A percentile compares a stretch with the other conserved stretches of the same genome.
Conservation (phyloP, 169 alveolate species). For the Eimeria necatrix region DNA sequence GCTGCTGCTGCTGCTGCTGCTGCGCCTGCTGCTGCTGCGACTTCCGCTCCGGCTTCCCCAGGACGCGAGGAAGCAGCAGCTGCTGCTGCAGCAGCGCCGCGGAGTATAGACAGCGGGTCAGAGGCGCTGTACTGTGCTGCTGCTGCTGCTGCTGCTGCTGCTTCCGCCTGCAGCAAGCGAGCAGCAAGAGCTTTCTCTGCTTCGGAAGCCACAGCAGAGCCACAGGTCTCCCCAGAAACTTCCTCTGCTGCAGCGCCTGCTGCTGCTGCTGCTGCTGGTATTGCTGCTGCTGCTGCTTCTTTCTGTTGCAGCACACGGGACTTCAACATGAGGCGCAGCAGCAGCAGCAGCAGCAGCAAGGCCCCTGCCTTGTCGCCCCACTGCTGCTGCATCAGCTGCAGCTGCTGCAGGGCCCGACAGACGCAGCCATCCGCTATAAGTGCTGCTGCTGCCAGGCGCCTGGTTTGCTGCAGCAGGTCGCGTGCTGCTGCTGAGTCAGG, state of each 20-base stretch:
- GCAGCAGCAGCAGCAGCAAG: slow-evolving; percentile 60
- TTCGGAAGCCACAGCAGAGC: too few relatives aligned
- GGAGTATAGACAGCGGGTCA: slow-evolving; percentile 6
- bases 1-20: slow-evolving; percentile 54
- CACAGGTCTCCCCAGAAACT: background rate
- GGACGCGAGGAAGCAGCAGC: background rate
- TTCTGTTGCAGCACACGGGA: slow-evolving; percentile 62
- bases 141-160: slow-evolving; percentile 65
- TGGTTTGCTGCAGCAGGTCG: slow-evolving; percentile 38
- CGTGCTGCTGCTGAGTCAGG: slow-evolving; percentile 32
- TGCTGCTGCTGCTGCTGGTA: slow-evolving; percentile 14
- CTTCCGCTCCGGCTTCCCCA: slow-evolving; percentile 16
- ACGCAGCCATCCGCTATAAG: slow-evolving; percentile 61
- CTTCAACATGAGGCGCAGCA: slow-evolving; percentile 65
- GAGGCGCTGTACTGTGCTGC: slow-evolving; percentile 12
- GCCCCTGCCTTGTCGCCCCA: slow-evolving; percentile 49
- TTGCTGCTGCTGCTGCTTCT: slow-evolving; percentile 34
- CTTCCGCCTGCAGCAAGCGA: slow-evolving; percentile 2
- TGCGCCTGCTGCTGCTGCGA: slow-evolving; percentile 64
- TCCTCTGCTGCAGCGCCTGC: background rate
- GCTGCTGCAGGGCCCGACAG: slow-evolving; percentile 56
- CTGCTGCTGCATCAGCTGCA: slow-evolving; percentile 65
- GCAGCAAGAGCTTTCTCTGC: background rate
- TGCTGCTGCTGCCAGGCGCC: slow-evolving; percentile 68
- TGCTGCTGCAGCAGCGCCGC: slow-evolving; percentile 41